A percentile compares a stretch with the other conserved stretches of the same genome.
These are phyloP conservation scores for Rhynchosporium secalis DNA, from an alignment of 2,329 filamentous ascomycete genomes.

Conservation along the genomic window DNA sequence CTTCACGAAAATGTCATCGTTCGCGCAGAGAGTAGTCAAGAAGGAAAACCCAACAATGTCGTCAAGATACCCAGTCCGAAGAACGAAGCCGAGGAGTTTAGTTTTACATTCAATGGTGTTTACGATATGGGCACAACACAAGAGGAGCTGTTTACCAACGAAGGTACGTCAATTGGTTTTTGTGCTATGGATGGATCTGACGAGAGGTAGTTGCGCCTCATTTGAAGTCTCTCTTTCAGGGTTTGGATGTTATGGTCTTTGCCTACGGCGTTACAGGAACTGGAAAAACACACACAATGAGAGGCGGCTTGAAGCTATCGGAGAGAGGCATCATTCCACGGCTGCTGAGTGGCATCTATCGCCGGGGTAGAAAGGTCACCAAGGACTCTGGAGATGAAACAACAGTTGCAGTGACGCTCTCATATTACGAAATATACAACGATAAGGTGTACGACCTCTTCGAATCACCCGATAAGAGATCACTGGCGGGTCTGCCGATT, in stretches of 20 bases:
- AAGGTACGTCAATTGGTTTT: conserved; percentile 59
- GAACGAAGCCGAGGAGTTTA: conserved; percentile 87
- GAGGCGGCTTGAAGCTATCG: conserved; percentile 80
- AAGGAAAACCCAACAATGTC: conserved; percentile 62
- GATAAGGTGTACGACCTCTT: conserved; percentile 93
- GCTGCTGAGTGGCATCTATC: conserved; percentile 80
- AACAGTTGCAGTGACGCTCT: conserved; percentile 71
- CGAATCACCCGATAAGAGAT: conserved; percentile 80
- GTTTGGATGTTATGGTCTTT: conserved; percentile 85
- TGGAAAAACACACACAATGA: conserved; percentile 95
- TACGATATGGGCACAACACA: conserved; percentile 81
- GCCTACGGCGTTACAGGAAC: conserved; percentile 93
- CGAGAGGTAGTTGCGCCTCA: conserved; percentile 73
- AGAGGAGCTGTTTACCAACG: conserved; percentile 82
- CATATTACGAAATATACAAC: conserved; percentile 97
- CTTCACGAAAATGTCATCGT: conserved; percentile 87
- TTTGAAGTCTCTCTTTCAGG: conserved; percentile 88
- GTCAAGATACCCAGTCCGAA: conserved; percentile 93
- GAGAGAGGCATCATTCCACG: conserved; percentile 88
- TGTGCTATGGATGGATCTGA: conserved; percentile 21
- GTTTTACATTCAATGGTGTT: conserved; percentile 91
- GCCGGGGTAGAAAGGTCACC: conserved; percentile 78
- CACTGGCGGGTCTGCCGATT: conserved; percentile 72
- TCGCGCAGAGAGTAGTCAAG: conserved; percentile 60
- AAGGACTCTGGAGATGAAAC: conserved; percentile 75